These are phyloP conservation scores for Volvariella volvacea DNA, from an alignment of 1,284 basidiomycete species.

Conservation along the genomic window DNA sequence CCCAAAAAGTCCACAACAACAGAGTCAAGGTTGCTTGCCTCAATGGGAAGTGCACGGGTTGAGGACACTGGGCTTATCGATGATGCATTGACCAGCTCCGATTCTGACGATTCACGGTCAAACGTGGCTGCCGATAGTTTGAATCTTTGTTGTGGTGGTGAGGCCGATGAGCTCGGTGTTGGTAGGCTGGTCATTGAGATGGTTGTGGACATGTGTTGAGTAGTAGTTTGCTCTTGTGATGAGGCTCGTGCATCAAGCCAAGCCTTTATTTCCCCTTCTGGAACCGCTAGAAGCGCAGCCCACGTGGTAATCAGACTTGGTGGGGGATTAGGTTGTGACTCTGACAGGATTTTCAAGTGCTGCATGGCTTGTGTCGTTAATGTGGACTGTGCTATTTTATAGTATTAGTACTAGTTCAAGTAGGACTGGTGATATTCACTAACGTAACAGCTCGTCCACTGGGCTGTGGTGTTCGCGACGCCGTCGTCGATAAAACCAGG, in stretches of 20 bases:
- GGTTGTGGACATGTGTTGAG: not conserved
- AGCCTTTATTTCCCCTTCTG: conserved; percentile 17
- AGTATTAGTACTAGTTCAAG: not conserved
- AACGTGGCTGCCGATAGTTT: not conserved
- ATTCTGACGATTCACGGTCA: too few species aligned
- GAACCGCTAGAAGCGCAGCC: conserved; percentile 23
- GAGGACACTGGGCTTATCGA: too few species aligned
- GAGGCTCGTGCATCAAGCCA: conserved; percentile 14
- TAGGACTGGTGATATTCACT: too few species aligned
- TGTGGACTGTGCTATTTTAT: conserved; percentile 12
- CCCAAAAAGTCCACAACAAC: too few species aligned
- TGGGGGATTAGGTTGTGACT: conserved; percentile 18
- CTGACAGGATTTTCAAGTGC: conserved; percentile 19
- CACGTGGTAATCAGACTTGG: conserved; percentile 22
- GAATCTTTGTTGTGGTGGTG: conserved; percentile 2
- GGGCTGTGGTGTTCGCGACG: too few species aligned
- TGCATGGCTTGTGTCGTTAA: conserved; percentile 16
- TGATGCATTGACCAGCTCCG: too few species aligned
- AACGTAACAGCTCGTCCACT: too few species aligned
- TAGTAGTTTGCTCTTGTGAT: not conserved
- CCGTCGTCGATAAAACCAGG: conserved; percentile 15
- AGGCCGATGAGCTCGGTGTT: conserved; percentile 5
- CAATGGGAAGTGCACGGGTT: too few species aligned
- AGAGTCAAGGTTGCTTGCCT: too few species aligned
- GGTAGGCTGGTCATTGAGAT: conserved; percentile 2